phyloP scores from a whole-genome alignment of 2,329 filamentous ascomycete genomes.

The Exutisphaerella laricina region DNA sequence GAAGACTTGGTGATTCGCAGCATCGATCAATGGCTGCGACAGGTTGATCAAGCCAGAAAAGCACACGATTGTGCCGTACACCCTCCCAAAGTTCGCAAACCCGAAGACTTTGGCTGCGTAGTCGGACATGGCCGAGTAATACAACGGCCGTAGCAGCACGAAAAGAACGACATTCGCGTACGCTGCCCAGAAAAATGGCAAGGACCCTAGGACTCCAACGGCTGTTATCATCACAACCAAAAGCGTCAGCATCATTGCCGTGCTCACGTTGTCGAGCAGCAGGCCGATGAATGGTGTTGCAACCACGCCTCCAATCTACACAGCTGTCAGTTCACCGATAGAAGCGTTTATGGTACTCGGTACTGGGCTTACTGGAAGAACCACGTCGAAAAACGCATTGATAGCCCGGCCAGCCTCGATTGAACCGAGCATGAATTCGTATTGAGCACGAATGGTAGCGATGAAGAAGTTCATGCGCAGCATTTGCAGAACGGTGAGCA shows the following conservation, averaged over 20 bases:
- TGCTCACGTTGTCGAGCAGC: constrained; percentile 70
- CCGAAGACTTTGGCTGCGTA: constrained; percentile 89
- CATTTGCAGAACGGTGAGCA: constrained; percentile 57
- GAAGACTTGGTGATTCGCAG: constrained; percentile 68
- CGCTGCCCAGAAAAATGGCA: constrained; percentile 65
- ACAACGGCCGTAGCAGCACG: constrained; percentile 77
- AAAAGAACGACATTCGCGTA: constrained; percentile 74
- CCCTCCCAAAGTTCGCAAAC: constrained; percentile 86
- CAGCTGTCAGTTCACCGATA: not conserved
- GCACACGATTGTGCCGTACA: constrained; percentile 86
- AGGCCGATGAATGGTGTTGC: constrained; percentile 82
- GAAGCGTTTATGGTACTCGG: not conserved
- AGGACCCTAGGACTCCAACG: constrained; percentile 72
- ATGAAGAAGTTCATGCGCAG: constrained; percentile 81
- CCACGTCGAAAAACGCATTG: constrained; percentile 79
- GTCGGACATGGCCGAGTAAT: constrained; percentile 84
- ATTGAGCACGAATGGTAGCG: constrained; percentile 75
- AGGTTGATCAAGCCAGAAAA: constrained; percentile 78
- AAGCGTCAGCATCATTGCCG: constrained; percentile 60
- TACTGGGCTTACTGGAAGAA: constrained; percentile 53
- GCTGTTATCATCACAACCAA: constrained; percentile 67
- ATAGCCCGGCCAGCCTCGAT: constrained; percentile 57
- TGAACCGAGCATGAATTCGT: constrained; percentile 67
- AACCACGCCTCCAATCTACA: constrained; percentile 62
- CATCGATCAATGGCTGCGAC: constrained; percentile 71